A percentile compares a stretch with the other conserved stretches of the same genome.
Evolutionary conservation across 1,284 basidiomycete genomes (phyloP).

Genomic region (Pseudozyma sp.): DNA sequence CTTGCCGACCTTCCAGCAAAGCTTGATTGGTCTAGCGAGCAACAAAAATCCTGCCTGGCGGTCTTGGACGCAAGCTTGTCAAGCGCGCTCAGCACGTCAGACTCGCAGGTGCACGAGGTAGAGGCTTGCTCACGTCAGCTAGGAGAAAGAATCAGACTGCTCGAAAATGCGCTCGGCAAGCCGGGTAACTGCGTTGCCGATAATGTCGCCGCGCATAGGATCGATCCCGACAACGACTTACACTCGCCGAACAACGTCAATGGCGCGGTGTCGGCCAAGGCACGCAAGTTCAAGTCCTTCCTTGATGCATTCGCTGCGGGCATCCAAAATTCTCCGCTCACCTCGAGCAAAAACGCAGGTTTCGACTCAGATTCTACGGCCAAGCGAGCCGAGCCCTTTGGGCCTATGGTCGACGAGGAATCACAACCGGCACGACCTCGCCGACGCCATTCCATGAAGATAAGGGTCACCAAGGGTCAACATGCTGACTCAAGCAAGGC

Average conservation of each 20-base stretch:
- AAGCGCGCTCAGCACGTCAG: constrained; percentile 12
- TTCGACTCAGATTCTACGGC: constrained; percentile 1
- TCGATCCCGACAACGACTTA: constrained; percentile 16
- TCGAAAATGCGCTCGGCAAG: constrained; percentile 23
- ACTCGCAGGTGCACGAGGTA: constrained; percentile 11
- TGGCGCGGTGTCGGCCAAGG: constrained; percentile 24
- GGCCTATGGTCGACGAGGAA: neutral
- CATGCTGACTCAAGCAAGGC: neutral
- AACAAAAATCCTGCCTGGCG: constrained; percentile 3
- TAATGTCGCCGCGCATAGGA: constrained; percentile 14
- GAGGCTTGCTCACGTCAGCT: constrained; percentile 20
- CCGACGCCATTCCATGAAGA: constrained; percentile 27
- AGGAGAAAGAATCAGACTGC: constrained; percentile 14
- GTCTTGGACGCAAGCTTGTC: constrained; percentile 11
- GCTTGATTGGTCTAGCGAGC: constrained; percentile 4
- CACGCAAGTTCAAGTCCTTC: constrained; percentile 41
- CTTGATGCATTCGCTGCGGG: constrained; percentile 29
- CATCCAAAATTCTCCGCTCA: constrained; percentile 29
- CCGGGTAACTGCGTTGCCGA: constrained; percentile 14
- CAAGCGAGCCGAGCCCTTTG: constrained; percentile 9
- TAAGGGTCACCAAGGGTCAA: constrained; percentile 12
- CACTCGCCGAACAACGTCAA: neutral
- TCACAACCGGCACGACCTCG: neutral
- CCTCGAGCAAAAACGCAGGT: constrained; percentile 4
- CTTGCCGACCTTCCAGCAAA: constrained; percentile 15